phyloP scores from a whole-genome alignment of 768 basidiomycete species.

The Panaeolus papilionaceus region DNA sequence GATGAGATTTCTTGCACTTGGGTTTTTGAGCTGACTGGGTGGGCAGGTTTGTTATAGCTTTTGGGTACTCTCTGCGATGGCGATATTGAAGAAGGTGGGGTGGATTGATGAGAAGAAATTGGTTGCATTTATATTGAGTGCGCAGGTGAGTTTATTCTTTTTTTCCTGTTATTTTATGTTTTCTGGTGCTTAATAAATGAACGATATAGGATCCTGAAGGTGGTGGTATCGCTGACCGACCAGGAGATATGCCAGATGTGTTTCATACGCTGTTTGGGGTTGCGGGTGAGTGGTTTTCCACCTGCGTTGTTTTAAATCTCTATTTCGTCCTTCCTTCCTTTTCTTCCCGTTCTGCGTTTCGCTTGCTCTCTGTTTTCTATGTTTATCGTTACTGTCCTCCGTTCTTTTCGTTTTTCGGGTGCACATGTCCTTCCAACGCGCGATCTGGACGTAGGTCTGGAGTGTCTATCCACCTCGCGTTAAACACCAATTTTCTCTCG shows the following conservation, averaged over 20 bases:
- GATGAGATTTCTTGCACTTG: background rate
- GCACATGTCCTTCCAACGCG: no score
- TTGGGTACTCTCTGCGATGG: conserved; percentile 91
- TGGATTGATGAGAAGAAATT: conserved; percentile 92
- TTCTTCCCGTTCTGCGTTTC: background rate
- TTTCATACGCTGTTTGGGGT: conserved; percentile 96
- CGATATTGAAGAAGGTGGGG: conserved; percentile 79
- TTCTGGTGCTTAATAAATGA: background rate
- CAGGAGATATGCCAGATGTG: conserved; percentile 95
- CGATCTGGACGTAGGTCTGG: no score
- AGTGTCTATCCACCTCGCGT: no score
- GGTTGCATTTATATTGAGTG: conserved; percentile 81
- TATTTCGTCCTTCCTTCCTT: background rate
- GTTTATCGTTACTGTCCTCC: background rate
- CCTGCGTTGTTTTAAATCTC: conserved; percentile 1
- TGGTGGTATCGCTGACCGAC: conserved; percentile 94
- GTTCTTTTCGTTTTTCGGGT: no score
- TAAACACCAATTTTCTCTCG: no score
- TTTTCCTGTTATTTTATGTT: background rate
- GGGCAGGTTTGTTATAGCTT: conserved; percentile 94
- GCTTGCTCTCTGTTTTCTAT: background rate
- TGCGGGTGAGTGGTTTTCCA: conserved; percentile 58
- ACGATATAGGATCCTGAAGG: conserved; percentile 76
- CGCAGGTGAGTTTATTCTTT: conserved; percentile 63
- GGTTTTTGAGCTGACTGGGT: background rate